Conservation (phyloP, 2,329 filamentous ascomycete species). For the Neofusicoccum sp. region DNA sequence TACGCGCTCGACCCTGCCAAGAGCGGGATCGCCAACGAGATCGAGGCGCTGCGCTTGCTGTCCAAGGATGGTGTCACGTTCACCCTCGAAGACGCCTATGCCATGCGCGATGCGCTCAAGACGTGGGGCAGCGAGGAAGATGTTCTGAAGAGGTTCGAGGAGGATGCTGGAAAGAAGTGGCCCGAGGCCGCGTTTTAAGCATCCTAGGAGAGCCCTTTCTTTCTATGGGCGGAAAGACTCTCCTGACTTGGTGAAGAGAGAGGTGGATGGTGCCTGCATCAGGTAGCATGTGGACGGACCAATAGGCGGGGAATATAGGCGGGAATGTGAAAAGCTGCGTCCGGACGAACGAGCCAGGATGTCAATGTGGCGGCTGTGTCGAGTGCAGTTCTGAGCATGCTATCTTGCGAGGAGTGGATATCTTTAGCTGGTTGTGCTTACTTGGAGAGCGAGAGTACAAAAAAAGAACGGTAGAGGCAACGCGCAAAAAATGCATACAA, state of each 20-base stretch:
- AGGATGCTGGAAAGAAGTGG: conserved; percentile 44
- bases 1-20: conserved; percentile 64
- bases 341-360: no score
- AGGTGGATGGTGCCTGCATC: background rate
- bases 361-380: no score
- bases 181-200: conserved; percentile 32
- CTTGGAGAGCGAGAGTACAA: no score
- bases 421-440: no score
- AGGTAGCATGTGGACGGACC: no score
- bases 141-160: conserved; percentile 53
- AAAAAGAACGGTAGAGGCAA: no score
- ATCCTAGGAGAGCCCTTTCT: background rate
- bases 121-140: conserved; percentile 55
- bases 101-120: conserved; percentile 55
- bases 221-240: background rate
- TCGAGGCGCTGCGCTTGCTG: conserved; percentile 40
- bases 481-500: no score
- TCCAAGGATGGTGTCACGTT: conserved; percentile 54
- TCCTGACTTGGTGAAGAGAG: background rate
- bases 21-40: conserved; percentile 37
- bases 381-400: no score
- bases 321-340: no score
- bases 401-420: no score
- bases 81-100: conserved; percentile 60
- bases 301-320: no score